phyloP scores from a whole-genome alignment of 495 filamentous ascomycete species.

The Penicillium tannophilum region DNA sequence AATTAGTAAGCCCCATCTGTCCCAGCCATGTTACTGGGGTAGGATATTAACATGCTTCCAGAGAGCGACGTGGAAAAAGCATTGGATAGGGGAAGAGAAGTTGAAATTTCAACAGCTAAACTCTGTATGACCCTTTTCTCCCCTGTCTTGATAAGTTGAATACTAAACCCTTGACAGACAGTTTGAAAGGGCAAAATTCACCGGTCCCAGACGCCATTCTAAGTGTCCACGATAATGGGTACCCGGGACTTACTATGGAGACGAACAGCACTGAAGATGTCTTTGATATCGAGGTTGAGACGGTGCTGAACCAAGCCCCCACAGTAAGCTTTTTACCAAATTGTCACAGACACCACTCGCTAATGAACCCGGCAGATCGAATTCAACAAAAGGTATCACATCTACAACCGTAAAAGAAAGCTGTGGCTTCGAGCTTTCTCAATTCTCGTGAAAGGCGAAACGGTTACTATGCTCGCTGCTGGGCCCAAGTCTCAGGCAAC shows the following conservation, averaged over 20 bases:
- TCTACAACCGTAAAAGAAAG: slow-evolving; percentile 2
- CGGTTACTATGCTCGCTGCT: slow-evolving; percentile 3
- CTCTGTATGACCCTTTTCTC: no score
- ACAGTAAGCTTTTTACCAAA: slow-evolving; percentile 1
- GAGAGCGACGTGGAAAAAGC: neutral
- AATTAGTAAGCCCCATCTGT: neutral
- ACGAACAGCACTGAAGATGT: neutral
- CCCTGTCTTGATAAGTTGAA: neutral
- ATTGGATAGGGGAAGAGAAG: neutral
- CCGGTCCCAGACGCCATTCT: neutral
- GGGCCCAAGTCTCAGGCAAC: slow-evolving; percentile 1
- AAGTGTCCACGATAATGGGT: neutral
- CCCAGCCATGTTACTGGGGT: neutral
- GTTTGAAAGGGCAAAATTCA: no score
- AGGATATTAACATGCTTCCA: neutral
- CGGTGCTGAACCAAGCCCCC: slow-evolving; percentile 3
- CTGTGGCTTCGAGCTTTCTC: slow-evolving; percentile 1
- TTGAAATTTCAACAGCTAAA: no score
- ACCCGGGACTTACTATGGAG: neutral
- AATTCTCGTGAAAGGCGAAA: neutral
- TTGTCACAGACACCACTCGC: neutral
- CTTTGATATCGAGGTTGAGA: slow-evolving; percentile 6
- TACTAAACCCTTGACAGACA: neutral
- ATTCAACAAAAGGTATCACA: slow-evolving; percentile 1
- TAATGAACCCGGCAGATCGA: slow-evolving; percentile 4